Percentiles rank a stretch among this genome's conserved stretches.
Conservation (phyloP, 1,139 yeast species). For the Magnusiomyces ingens region DNA sequence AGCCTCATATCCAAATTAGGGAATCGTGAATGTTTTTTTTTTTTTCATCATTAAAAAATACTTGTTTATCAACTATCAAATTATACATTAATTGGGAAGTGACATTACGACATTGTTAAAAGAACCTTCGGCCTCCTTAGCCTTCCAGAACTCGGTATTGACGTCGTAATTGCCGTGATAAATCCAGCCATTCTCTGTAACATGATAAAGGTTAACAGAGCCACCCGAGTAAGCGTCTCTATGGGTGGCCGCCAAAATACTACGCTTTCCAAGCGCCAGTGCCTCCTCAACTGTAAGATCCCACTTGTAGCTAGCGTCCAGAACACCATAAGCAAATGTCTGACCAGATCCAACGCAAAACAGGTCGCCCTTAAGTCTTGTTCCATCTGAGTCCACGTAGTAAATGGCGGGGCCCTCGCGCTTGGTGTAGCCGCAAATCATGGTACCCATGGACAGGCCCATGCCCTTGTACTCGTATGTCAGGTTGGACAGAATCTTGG, state of each 20-base stretch:
- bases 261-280: conserved; percentile 85
- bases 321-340: conserved; percentile 98
- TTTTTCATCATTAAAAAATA: background rate
- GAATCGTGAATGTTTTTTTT: background rate
- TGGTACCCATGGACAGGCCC: conserved; percentile 99
- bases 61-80: background rate
- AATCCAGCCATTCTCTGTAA: conserved; percentile 89
- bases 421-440: conserved; percentile 95
- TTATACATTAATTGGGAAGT: conserved; percentile 7
- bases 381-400: conserved; percentile 96
- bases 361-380: conserved; percentile 87
- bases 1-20: background rate
- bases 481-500: conserved; percentile 83
- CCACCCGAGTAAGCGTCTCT: conserved; percentile 99
- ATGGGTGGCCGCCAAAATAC: conserved; percentile 95
- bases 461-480: conserved; percentile 94
- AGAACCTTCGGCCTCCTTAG: conserved; percentile 80
- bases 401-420: conserved; percentile 93
- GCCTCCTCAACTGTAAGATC: conserved; percentile 91
- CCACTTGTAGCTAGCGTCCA: conserved; percentile 88
- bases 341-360: conserved; percentile 99
- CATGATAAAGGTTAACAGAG: conserved; percentile 85
- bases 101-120: conserved; percentile 70
- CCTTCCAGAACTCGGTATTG: conserved; percentile 87
- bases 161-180: conserved; percentile 95